Conservation (phyloP, 1,284 basidiomycete species). For the Apiotrichum laibachii region DNA sequence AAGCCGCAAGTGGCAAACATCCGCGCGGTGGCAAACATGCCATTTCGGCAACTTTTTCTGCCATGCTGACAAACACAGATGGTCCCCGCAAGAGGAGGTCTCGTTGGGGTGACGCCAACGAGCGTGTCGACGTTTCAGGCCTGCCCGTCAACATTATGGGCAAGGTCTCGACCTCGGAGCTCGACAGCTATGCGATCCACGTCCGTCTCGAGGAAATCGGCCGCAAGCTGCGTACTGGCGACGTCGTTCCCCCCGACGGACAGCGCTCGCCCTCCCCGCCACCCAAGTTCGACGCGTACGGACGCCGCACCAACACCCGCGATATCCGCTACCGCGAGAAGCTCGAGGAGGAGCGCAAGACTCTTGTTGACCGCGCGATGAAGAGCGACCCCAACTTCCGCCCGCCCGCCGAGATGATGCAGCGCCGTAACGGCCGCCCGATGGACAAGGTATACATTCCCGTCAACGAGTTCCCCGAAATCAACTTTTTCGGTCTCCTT, state of each 20-base stretch:
- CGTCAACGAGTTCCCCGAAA: constrained; percentile 99
- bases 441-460: constrained; percentile 99
- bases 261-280: constrained; percentile 95
- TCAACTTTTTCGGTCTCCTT: constrained; percentile 98
- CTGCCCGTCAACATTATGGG: constrained; percentile 89
- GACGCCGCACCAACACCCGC: constrained; percentile 95
- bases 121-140: constrained; percentile 75
- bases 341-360: constrained; percentile 92
- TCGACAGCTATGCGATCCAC: constrained; percentile 94
- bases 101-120: constrained; percentile 87
- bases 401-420: constrained; percentile 79
- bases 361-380: constrained; percentile 90
- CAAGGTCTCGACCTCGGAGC: constrained; percentile 84
- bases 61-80: constrained; percentile 54
- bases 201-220: constrained; percentile 96
- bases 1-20: neutral
- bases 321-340: constrained; percentile 98
- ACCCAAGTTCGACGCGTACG: constrained; percentile 94
- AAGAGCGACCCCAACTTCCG: constrained; percentile 97
- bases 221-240: constrained; percentile 85
- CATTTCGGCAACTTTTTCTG: constrained; percentile 26
- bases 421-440: constrained; percentile 83
- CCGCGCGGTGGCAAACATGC: neutral
- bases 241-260: constrained; percentile 91
- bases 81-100: constrained; percentile 87